Percentiles rank a stretch among this genome's conserved stretches.
Evolutionary conservation across 345 rosid genomes (phyloP).

Genomic region (Bruguiera parviflora): DNA sequence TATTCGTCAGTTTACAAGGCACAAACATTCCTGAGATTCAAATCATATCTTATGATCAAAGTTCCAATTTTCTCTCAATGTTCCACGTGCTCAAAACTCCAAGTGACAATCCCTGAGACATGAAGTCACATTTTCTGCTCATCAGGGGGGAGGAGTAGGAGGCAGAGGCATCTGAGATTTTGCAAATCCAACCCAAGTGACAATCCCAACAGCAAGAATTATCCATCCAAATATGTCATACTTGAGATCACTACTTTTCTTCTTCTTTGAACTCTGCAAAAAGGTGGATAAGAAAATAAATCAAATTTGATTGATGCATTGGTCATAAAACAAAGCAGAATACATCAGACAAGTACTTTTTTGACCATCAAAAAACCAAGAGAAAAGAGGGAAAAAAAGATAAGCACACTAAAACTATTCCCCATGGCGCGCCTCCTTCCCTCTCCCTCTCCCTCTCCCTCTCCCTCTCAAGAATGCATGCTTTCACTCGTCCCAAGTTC

Average conservation of each 20-base stretch:
- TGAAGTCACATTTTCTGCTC: slow-evolving; percentile 4
- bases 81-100: slow-evolving; percentile 5
- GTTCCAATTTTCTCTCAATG: slow-evolving; percentile 18
- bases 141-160: slow-evolving; percentile 34
- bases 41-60: slow-evolving; percentile 10
- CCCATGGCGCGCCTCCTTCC: no score
- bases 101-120: neutral
- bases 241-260: slow-evolving; percentile 57
- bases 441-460: no score
- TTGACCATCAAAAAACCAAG: no score
- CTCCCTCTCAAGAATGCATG: no score
- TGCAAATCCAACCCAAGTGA: slow-evolving; percentile 77
- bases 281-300: neutral
- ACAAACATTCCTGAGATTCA: slow-evolving; percentile 8
- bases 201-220: slow-evolving; percentile 75
- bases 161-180: slow-evolving; percentile 63
- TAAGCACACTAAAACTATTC: no score
- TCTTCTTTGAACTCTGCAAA: slow-evolving; percentile 52
- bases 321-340: neutral
- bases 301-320: neutral
- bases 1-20: slow-evolving; percentile 10
- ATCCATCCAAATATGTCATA: slow-evolving; percentile 85
- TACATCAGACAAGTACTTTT: no score
- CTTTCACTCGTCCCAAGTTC: no score
- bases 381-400: no score